Percentiles rank a stretch among this genome's conserved stretches.
phyloP scores from a whole-genome alignment of 306 rosid species.

The Adenanthera pavonina region DNA sequence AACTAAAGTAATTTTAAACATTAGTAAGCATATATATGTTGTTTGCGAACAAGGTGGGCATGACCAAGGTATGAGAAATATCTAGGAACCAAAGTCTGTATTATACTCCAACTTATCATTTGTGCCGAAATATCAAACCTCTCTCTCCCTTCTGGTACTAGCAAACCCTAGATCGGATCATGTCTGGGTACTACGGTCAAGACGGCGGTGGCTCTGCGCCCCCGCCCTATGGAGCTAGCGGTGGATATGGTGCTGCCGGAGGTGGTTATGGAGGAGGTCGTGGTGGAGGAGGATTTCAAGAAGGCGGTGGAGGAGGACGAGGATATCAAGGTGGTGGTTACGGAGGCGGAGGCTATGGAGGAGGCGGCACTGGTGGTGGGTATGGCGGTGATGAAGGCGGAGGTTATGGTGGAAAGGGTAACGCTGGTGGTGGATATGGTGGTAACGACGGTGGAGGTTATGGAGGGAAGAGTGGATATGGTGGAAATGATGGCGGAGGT shows the following conservation, averaged over 20 bases:
- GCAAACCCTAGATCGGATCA: slow-evolving; percentile 61
- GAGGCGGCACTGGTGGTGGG: slow-evolving; percentile 43
- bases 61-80: not conserved
- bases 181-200: slow-evolving; percentile 94
- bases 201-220: slow-evolving; percentile 80
- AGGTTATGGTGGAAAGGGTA: slow-evolving; percentile 49
- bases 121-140: slow-evolving; percentile 28
- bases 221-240: slow-evolving; percentile 69
- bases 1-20: no score
- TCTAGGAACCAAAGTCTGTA: not conserved
- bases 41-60: not conserved
- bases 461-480: slow-evolving; percentile 49
- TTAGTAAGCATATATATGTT: not conserved
- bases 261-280: slow-evolving; percentile 52
- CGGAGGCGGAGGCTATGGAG: slow-evolving; percentile 50
- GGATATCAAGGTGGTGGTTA: slow-evolving; percentile 39
- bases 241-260: slow-evolving; percentile 51
- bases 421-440: slow-evolving; percentile 44
- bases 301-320: slow-evolving; percentile 46
- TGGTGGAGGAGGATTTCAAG: slow-evolving; percentile 44
- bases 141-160: slow-evolving; percentile 37
- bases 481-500: slow-evolving; percentile 61
- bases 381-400: slow-evolving; percentile 52
- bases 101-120: not conserved
- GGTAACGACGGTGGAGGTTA: slow-evolving; percentile 52